These are phyloP conservation scores for Termitomyces titanicus DNA, from an alignment of 768 basidiomycete species.

Conservation along the genomic window DNA sequence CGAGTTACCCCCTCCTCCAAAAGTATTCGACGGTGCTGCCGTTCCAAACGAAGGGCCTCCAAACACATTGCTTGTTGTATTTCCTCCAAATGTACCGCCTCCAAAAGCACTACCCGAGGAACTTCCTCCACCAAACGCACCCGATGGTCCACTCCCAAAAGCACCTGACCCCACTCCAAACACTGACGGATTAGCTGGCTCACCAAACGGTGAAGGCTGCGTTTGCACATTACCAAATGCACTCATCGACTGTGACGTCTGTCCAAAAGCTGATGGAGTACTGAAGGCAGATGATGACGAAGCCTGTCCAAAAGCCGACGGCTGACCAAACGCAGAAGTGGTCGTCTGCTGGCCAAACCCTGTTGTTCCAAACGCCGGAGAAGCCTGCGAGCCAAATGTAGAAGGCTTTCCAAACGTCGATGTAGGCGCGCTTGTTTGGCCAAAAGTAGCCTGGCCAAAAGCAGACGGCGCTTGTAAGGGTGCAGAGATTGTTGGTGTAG, in stretches of 20 bases:
- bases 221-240: conserved; percentile 13
- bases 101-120: conserved; percentile 20
- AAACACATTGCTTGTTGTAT: conserved; percentile 20
- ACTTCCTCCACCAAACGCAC: conserved; percentile 20
- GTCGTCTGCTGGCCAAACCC: conserved; percentile 1
- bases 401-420: conserved; percentile 30
- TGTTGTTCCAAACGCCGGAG: conserved; percentile 23
- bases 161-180: conserved; percentile 5
- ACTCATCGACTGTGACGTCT: conserved; percentile 19
- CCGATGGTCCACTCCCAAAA: background rate
- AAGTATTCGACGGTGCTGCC: conserved; percentile 14
- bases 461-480: conserved; percentile 9
- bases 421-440: conserved; percentile 6
- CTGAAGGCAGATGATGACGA: conserved; percentile 3
- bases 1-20: conserved; percentile 15
- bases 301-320: conserved; percentile 14
- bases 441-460: conserved; percentile 20
- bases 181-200: conserved; percentile 5
- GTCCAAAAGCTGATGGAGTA: conserved; percentile 22
- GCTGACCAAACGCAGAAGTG: conserved; percentile 23
- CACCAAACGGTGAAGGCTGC: conserved; percentile 9
- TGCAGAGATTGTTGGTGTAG: conserved; percentile 1
- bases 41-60: conserved; percentile 17
- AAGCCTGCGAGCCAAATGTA: conserved; percentile 5
- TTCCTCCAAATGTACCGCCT: conserved; percentile 8